phyloP scores from a whole-genome alignment of 2,329 filamentous ascomycete species.

The Clonostachys byssicola region DNA sequence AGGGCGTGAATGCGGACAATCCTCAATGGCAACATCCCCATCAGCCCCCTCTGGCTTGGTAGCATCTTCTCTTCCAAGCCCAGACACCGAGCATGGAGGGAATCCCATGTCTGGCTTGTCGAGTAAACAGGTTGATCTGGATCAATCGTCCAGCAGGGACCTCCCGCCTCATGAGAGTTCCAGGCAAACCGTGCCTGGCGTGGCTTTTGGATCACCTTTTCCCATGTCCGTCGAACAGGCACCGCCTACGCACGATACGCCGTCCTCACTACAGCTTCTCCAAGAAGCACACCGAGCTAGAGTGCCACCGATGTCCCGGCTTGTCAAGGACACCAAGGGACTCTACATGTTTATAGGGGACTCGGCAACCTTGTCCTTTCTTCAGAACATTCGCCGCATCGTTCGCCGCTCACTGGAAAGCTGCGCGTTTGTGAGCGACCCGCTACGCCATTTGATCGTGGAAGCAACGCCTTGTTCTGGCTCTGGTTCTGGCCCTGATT shows the following conservation, averaged over 20 bases:
- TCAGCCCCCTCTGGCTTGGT: too few species aligned
- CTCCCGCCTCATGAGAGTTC: constrained; percentile 2
- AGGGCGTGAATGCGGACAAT: constrained; percentile 8
- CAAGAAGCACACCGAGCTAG: too few species aligned
- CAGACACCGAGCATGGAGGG: too few species aligned
- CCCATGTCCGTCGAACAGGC: neutral
- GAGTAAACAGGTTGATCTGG: too few species aligned
- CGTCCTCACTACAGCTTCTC: neutral
- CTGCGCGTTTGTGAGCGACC: constrained; percentile 24
- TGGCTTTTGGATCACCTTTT: neutral
- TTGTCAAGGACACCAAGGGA: constrained; percentile 22
- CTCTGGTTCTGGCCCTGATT: too few species aligned
- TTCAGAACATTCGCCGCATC: constrained; percentile 25
- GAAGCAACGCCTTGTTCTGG: constrained; percentile 12
- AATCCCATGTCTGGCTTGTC: too few species aligned
- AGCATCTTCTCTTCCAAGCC: too few species aligned
- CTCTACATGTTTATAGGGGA: constrained; percentile 29
- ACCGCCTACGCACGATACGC: neutral
- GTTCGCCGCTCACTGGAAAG: constrained; percentile 19
- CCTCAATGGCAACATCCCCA: too few species aligned
- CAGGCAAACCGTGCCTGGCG: neutral
- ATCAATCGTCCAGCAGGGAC: too few species aligned
- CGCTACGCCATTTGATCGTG: constrained; percentile 22
- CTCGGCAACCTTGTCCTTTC: constrained; percentile 23
- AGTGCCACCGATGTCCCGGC: constrained; percentile 10